Conservation (phyloP, 495 filamentous ascomycete species). For the Articulospora tetracladia region DNA sequence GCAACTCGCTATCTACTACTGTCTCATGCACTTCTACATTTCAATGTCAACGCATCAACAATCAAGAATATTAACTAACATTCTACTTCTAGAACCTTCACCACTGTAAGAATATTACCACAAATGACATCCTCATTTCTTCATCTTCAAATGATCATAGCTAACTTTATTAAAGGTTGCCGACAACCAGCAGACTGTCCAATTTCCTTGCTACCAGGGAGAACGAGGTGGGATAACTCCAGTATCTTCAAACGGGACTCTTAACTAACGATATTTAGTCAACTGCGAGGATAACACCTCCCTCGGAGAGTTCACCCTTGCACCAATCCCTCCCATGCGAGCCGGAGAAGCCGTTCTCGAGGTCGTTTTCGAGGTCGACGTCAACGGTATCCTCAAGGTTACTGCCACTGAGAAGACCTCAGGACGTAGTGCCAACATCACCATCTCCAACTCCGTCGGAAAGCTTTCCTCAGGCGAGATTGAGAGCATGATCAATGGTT, state of each 20-base stretch:
- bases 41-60: no score
- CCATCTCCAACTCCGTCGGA: constrained; percentile 98
- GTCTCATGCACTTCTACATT: no score
- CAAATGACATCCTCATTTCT: no score
- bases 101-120: no score
- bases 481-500: constrained; percentile 92
- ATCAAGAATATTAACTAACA: constrained; percentile 8
- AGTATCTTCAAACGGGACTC: neutral
- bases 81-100: constrained; percentile 67
- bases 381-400: constrained; percentile 99
- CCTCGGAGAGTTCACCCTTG: constrained; percentile 96
- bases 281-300: constrained; percentile 99
- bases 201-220: constrained; percentile 98
- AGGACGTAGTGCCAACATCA: constrained; percentile 97
- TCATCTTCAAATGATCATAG: no score
- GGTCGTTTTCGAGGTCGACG: constrained; percentile 98
- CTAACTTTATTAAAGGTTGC: no score
- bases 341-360: constrained; percentile 97
- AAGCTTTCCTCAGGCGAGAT: constrained; percentile 95
- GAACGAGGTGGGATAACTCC: constrained; percentile 71
- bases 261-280: constrained; percentile 39
- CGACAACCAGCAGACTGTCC: constrained; percentile 83
- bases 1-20: no score
- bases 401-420: constrained; percentile 99
- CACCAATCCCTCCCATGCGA: constrained; percentile 58